phyloP scores from a whole-genome alignment of 2,329 filamentous ascomycete species.

The Claviceps sp. region DNA sequence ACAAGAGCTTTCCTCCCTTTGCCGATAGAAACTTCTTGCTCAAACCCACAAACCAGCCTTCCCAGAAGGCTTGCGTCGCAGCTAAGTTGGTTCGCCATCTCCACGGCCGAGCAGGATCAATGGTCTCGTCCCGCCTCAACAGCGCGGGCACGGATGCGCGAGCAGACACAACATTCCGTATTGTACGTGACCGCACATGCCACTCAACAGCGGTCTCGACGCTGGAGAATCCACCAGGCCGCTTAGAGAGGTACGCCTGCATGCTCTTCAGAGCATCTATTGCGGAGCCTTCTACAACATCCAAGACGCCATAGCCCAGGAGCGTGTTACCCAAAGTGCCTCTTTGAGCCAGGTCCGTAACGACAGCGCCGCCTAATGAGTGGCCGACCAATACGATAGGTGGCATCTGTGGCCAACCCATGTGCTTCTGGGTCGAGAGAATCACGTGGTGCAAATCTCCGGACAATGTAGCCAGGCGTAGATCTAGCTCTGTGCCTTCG shows the following conservation, averaged over 20 bases:
- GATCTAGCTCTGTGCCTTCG: slow-evolving; percentile 35
- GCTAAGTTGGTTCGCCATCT: slow-evolving; percentile 76
- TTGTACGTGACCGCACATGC: slow-evolving; percentile 80
- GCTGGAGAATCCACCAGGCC: slow-evolving; percentile 66
- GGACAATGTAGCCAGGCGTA: slow-evolving; percentile 60
- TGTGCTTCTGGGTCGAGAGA: slow-evolving; percentile 47
- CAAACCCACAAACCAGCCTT: slow-evolving; percentile 81
- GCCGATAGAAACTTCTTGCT: slow-evolving; percentile 78
- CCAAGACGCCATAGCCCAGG: slow-evolving; percentile 77
- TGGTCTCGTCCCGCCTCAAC: slow-evolving; percentile 36
- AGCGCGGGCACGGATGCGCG: slow-evolving; percentile 76
- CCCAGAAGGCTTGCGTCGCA: slow-evolving; percentile 82
- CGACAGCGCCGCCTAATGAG: slow-evolving; percentile 83
- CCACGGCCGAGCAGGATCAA: slow-evolving; percentile 40
- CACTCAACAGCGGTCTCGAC: slow-evolving; percentile 76
- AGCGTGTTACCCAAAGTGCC: slow-evolving; percentile 52
- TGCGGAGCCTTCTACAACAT: slow-evolving; percentile 91
- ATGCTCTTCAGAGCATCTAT: slow-evolving; percentile 92
- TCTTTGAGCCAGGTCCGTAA: slow-evolving; percentile 66
- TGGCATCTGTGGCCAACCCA: slow-evolving; percentile 66
- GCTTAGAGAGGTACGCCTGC: slow-evolving; percentile 76
- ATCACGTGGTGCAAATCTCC: slow-evolving; percentile 61
- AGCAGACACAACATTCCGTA: slow-evolving; percentile 74
- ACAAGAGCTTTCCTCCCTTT: slow-evolving; percentile 67
- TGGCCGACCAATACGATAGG: slow-evolving; percentile 76